Percentiles rank a stretch among this genome's conserved stretches.
Conservation (phyloP, 306 rosid species). For the Citrullus colocynthis region DNA sequence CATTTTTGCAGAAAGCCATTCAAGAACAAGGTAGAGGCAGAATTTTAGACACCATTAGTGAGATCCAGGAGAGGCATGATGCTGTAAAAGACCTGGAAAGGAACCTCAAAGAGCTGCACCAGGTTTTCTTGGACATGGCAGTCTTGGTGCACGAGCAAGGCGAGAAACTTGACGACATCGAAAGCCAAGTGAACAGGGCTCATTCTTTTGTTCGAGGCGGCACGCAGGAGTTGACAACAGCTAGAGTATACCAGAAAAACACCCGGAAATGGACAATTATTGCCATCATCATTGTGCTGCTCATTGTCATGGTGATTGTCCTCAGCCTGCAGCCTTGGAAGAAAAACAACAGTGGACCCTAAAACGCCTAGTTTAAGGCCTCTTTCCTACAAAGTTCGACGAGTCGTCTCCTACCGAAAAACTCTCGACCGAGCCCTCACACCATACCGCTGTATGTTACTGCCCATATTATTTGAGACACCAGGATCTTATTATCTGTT, state of each 20-base stretch:
- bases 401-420: background rate
- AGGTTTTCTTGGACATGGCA: conserved; percentile 89
- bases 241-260: conserved; percentile 42
- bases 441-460: background rate
- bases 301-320: conserved; percentile 34
- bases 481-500: background rate
- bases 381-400: background rate
- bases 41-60: conserved; percentile 58
- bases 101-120: conserved; percentile 70
- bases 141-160: conserved; percentile 74
- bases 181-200: conserved; percentile 60
- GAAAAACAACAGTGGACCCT: background rate
- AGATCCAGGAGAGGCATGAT: conserved; percentile 82
- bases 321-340: conserved; percentile 40
- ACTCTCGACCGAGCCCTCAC: background rate
- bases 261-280: conserved; percentile 45
- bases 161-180: conserved; percentile 72
- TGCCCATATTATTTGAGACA: background rate
- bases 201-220: conserved; percentile 52
- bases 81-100: conserved; percentile 73
- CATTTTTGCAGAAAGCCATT: conserved; percentile 70
- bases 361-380: background rate
- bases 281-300: conserved; percentile 36
- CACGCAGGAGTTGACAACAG: conserved; percentile 37
- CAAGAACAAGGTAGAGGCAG: conserved; percentile 72